Percentiles rank a stretch among this genome's conserved stretches.
phyloP scores from a whole-genome alignment of 306 rosid species.

The Rosa rugosa region DNA sequence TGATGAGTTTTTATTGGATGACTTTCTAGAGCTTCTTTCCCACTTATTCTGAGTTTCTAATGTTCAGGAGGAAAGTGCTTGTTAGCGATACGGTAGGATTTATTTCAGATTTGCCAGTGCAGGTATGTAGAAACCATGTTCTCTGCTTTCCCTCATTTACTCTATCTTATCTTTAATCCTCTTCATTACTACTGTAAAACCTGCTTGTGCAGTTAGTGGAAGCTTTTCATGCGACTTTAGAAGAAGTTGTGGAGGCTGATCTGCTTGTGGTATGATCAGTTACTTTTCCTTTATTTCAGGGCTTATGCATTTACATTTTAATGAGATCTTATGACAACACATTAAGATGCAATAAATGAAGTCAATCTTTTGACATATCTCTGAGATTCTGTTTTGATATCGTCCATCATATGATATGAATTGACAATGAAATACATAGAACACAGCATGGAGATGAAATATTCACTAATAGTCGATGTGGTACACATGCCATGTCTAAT shows the following conservation, averaged over 20 bases:
- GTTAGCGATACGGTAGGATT: conserved; percentile 91
- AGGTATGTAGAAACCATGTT: conserved; percentile 56
- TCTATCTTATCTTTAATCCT: conserved; percentile 2
- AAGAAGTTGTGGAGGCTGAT: conserved; percentile 97
- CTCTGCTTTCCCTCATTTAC: conserved; percentile 20
- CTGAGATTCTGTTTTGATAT: background rate
- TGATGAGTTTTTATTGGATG: conserved; percentile 9
- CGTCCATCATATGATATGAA: background rate
- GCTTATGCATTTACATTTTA: background rate
- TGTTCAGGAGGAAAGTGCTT: conserved; percentile 80
- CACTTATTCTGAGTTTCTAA: conserved; percentile 14
- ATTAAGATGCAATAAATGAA: background rate
- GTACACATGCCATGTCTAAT: conserved; percentile 6
- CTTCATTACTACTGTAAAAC: conserved; percentile 23
- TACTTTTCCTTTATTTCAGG: background rate
- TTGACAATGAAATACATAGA: background rate
- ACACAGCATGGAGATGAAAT: background rate
- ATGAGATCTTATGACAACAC: background rate
- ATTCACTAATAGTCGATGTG: background rate
- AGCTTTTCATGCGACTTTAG: conserved; percentile 96
- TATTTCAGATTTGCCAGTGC: conserved; percentile 90
- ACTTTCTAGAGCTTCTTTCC: conserved; percentile 8
- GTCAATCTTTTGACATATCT: background rate
- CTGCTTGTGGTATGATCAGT: conserved; percentile 77
- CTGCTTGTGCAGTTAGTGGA: conserved; percentile 66